These are phyloP conservation scores for Sugiyamaella boreocaroliniensis DNA, from an alignment of 805 yeast genomes.

Conservation along the genomic window DNA sequence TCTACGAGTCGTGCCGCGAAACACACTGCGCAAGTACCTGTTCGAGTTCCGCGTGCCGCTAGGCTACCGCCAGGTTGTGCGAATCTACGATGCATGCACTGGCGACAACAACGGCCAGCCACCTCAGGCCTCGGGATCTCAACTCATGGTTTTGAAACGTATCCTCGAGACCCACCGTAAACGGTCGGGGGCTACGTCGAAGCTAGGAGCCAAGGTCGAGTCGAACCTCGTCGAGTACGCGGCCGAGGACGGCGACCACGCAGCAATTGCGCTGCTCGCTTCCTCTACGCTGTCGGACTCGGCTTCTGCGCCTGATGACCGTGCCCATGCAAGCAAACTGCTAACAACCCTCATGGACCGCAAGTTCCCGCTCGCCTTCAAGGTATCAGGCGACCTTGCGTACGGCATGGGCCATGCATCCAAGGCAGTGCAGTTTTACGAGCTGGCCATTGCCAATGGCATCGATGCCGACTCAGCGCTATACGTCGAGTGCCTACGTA, in stretches of 20 bases:
- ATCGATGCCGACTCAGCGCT: slow-evolving; percentile 40
- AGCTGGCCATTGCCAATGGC: slow-evolving; percentile 44
- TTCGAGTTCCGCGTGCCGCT: slow-evolving; percentile 24
- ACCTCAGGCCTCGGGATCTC: slow-evolving; percentile 78
- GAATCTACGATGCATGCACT: slow-evolving; percentile 18
- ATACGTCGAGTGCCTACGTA: slow-evolving; percentile 65
- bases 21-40: slow-evolving; percentile 20
- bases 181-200: slow-evolving; percentile 54
- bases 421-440: slow-evolving; percentile 57
- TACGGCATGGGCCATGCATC: slow-evolving; percentile 40
- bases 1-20: slow-evolving; percentile 11
- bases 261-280: slow-evolving; percentile 70
- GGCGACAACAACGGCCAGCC: slow-evolving; percentile 76
- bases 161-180: slow-evolving; percentile 57
- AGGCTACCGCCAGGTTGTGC: slow-evolving; percentile 16
- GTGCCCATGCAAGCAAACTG: slow-evolving; percentile 53
- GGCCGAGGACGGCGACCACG: slow-evolving; percentile 74
- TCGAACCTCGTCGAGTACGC: slow-evolving; percentile 71
- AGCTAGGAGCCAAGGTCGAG: slow-evolving; percentile 54
- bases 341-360: slow-evolving; percentile 49
- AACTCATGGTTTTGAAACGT: slow-evolving; percentile 61
- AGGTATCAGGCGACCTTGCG: slow-evolving; percentile 73
- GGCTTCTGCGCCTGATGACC: slow-evolving; percentile 45
- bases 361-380: slow-evolving; percentile 68
- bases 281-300: slow-evolving; percentile 36